phyloP scores from a whole-genome alignment of 1,139 yeast genomes.

The Kluyveromyces marxianus region DNA sequence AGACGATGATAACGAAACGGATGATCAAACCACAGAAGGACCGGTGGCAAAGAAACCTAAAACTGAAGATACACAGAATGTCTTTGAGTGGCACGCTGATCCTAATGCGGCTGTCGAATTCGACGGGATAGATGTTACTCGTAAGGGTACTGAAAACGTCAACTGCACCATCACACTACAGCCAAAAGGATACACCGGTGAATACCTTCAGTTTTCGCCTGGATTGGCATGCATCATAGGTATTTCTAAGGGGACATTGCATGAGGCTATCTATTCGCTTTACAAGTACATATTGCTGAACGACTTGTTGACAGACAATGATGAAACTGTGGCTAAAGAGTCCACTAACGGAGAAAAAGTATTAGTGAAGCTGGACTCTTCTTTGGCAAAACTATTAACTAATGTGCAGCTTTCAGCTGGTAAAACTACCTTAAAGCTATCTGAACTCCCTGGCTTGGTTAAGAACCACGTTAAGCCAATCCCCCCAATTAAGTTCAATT shows the following conservation, averaged over 20 bases:
- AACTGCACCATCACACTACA: slow-evolving; percentile 69
- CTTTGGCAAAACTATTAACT: slow-evolving; percentile 44
- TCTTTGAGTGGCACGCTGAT: slow-evolving; percentile 66
- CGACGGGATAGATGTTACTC: slow-evolving; percentile 83
- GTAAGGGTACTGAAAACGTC: slow-evolving; percentile 65
- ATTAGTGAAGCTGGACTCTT: slow-evolving; percentile 60
- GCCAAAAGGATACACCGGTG: slow-evolving; percentile 64
- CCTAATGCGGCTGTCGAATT: slow-evolving; percentile 48
- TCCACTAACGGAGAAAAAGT: slow-evolving; percentile 40
- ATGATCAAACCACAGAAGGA: slow-evolving; percentile 14
- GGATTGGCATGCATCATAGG: slow-evolving; percentile 69
- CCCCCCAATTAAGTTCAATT: slow-evolving; percentile 70
- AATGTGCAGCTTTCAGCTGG: slow-evolving; percentile 17
- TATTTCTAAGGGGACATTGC: slow-evolving; percentile 69
- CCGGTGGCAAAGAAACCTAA: slow-evolving; percentile 9
- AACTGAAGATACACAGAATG: slow-evolving; percentile 13
- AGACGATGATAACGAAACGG: slow-evolving; percentile 6
- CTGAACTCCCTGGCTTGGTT: slow-evolving; percentile 66
- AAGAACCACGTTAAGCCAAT: slow-evolving; percentile 61
- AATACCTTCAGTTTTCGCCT: slow-evolving; percentile 51
- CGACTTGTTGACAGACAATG: slow-evolving; percentile 20
- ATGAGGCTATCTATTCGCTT: slow-evolving; percentile 73
- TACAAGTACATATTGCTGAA: slow-evolving; percentile 64
- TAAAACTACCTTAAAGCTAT: slow-evolving; percentile 41
- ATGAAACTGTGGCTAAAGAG: slow-evolving; percentile 12